phyloP scores from a whole-genome alignment of 345 rosid species.

The Noccaea bulbosa region DNA sequence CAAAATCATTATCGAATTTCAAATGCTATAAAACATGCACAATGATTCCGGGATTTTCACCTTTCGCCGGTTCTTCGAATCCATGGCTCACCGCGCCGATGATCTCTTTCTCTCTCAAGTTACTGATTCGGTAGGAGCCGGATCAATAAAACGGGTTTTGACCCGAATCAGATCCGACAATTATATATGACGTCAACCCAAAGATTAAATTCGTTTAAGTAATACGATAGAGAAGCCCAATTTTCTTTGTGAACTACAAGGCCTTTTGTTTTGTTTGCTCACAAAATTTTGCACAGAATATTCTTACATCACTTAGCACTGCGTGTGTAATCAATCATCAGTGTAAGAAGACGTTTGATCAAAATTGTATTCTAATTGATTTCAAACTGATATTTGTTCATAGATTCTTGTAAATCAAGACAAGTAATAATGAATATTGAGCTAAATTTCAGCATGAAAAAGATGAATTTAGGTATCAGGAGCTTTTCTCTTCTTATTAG shows the following conservation, averaged over 20 bases:
- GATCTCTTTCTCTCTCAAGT: constrained; percentile 15
- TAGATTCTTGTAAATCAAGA: background rate
- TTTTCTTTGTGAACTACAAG: background rate
- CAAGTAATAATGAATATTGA: background rate
- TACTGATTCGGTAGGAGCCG: constrained; percentile 13
- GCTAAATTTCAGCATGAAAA: background rate
- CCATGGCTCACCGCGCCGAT: constrained; percentile 46
- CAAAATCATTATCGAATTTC: background rate
- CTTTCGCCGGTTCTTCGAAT: constrained; percentile 51
- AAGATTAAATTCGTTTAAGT: background rate
- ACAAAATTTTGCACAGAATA: background rate
- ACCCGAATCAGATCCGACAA: constrained; percentile 8
- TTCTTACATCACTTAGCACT: background rate
- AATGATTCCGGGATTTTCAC: constrained; percentile 37
- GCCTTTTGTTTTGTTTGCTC: constrained; percentile 13
- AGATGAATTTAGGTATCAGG: constrained; percentile 51
- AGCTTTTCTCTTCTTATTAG: constrained; percentile 72
- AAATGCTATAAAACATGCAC: constrained; percentile 34
- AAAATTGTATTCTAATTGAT: constrained; percentile 13
- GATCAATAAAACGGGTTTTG: constrained; percentile 27
- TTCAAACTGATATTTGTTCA: constrained; percentile 5
- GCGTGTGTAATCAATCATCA: background rate
- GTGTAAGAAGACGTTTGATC: constrained; percentile 6
- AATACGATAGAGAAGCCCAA: background rate
- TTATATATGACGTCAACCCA: background rate